Evolutionary conservation across 768 basidiomycete species (phyloP).

Genomic region (Mycena rebaudengoi): DNA sequence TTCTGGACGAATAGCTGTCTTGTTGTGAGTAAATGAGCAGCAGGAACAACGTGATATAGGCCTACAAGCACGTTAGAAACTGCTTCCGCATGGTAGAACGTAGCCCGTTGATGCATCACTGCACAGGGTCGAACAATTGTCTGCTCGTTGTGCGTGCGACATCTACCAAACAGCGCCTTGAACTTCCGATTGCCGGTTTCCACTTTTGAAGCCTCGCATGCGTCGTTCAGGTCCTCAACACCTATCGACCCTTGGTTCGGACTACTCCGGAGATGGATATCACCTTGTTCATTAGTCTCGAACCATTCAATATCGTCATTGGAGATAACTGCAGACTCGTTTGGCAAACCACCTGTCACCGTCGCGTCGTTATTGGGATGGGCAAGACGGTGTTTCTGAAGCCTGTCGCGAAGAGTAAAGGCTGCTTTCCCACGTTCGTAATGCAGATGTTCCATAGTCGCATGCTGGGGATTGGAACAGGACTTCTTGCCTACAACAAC

Average conservation of each 20-base stretch:
- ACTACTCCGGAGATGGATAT: neutral
- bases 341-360: too few relatives aligned
- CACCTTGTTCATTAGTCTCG: slow-evolving; percentile 1
- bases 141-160: slow-evolving; percentile 32
- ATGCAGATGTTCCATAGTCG: slow-evolving; percentile 7
- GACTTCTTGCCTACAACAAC: neutral
- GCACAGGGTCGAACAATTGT: slow-evolving; percentile 28
- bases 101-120: slow-evolving; percentile 25
- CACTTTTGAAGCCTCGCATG: slow-evolving; percentile 11
- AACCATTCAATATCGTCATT: slow-evolving; percentile 21
- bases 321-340: neutral
- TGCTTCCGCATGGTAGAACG: slow-evolving; percentile 29
- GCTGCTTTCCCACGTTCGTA: neutral
- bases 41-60: neutral
- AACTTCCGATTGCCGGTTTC: slow-evolving; percentile 11
- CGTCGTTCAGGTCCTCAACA: slow-evolving; percentile 5
- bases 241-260: slow-evolving; percentile 20
- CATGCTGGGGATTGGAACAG: neutral
- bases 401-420: neutral
- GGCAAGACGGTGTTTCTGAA: neutral
- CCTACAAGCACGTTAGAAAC: slow-evolving; percentile 26
- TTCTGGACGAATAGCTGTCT: slow-evolving; percentile 14
- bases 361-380: neutral
- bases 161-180: slow-evolving; percentile 20
- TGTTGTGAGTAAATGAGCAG: neutral